Base-by-base conservation (phyloP, 352 stramenopile genomes). In the Aphanomyces euteiches region DNA sequence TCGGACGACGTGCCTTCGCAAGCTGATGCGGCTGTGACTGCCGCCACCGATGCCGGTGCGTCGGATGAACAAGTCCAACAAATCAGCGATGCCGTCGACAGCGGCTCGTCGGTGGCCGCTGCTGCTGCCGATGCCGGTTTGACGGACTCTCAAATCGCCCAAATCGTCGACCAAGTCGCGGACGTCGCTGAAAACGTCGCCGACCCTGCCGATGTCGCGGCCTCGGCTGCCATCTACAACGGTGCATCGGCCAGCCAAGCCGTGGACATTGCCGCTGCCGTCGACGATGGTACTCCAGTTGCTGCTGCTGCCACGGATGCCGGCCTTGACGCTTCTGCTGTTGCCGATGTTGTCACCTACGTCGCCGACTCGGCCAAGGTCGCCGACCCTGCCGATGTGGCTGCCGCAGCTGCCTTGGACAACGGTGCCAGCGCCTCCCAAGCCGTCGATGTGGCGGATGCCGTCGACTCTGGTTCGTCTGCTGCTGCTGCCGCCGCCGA, bases 331-430 rank as follows among this genome's bases (percentile, higher is more conserved):
- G 7, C 50, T 58, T 3, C 36, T 39, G 54, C 36, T 17, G 54
- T 12, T 41, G 7, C 54, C 54, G 54, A 6, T 39, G 54, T 61
- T 34, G 54, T 8, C 54, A 36, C n/a, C 19, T 10, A 17, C 7
- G 13, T 57, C 7, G 54, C 12, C n/a, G 54, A 36, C 54, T 7
- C 17, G 17, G 54, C 36, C 54, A 36, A 36, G 8, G 43, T 37
- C 36, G 54, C 17, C 54, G 50, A 36, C 50, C 36, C 50, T 58
- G 50, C 50, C 36, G 50, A 36, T 58, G 50, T 58, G 50, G 50
- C 15, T 36, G 21, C 50, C 17, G 50, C 50, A 4, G 50, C 15
- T 8, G 50, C 21, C 50, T 17, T n/a, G 10, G 43, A 50, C 43
- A n/a, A 12, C 17, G 43, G 43, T 50, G 43, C 43, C 10, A n/a